These are phyloP conservation scores for Flagelloscypha sp. DNA, from an alignment of 768 basidiomycete species.

Conservation along the genomic window DNA sequence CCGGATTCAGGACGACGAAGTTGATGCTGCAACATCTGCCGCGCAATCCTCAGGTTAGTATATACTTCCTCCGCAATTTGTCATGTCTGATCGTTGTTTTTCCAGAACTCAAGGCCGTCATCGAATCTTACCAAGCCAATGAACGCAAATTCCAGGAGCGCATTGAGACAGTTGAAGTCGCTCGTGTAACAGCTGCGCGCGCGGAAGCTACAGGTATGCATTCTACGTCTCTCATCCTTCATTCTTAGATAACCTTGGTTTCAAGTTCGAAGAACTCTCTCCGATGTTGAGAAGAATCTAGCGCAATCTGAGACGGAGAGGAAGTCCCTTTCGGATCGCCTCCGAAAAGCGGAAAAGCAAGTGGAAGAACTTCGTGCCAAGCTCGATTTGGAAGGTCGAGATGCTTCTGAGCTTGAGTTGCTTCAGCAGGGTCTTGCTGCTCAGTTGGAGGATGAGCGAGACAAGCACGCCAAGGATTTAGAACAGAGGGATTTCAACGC, in stretches of 20 bases:
- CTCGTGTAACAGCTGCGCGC: conserved; percentile 53
- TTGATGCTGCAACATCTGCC: conserved; percentile 48
- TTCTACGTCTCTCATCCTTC: background rate
- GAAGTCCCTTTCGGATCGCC: conserved; percentile 39
- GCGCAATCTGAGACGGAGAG: conserved; percentile 43
- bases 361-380: conserved; percentile 53
- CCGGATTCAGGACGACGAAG: conserved; percentile 55
- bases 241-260: conserved; percentile 8
- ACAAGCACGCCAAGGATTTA: conserved; percentile 74
- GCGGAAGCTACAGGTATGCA: conserved; percentile 53
- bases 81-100: conserved; percentile 2
- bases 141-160: conserved; percentile 48
- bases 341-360: conserved; percentile 43
- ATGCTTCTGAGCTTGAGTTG: conserved; percentile 54
- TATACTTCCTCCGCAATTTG: background rate
- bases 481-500: conserved; percentile 68
- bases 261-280: conserved; percentile 51
- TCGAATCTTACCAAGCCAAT: conserved; percentile 61
- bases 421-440: conserved; percentile 63
- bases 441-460: conserved; percentile 71
- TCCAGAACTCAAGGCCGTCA: conserved; percentile 52
- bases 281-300: conserved; percentile 53
- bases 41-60: conserved; percentile 49
- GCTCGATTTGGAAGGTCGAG: conserved; percentile 60
- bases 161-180: conserved; percentile 63